A percentile compares a stretch with the other conserved stretches of the same genome.
phyloP scores from a whole-genome alignment of 106 monocot genomes.

The Narthecium ossifragum region DNA sequence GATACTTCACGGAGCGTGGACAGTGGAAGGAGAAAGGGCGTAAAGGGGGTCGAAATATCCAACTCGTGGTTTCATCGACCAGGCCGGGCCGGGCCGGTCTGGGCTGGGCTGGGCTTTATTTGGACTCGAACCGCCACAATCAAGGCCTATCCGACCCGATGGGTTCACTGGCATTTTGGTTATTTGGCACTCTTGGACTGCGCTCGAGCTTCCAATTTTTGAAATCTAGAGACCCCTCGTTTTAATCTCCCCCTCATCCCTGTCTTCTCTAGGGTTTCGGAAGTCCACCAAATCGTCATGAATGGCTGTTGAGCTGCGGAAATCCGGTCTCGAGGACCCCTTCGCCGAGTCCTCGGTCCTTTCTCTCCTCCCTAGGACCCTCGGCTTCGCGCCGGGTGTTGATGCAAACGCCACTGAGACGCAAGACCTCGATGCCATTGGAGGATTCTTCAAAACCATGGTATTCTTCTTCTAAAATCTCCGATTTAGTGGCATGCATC shows the following conservation, averaged over 20 bases:
- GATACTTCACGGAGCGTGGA: neutral
- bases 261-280: neutral
- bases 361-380: slow-evolving; percentile 30
- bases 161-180: no score
- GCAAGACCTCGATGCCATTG: slow-evolving; percentile 10
- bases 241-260: neutral
- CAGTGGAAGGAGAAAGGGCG: neutral
- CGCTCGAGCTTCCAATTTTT: neutral
- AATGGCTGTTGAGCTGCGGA: slow-evolving; percentile 12
- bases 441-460: slow-evolving; percentile 21
- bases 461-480: neutral
- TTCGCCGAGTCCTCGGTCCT: slow-evolving; percentile 10
- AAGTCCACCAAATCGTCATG: slow-evolving; percentile 3
- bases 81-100: no score
- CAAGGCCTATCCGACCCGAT: no score
- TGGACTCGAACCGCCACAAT: no score
- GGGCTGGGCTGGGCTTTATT: no score
- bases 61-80: neutral
- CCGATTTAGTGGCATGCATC: neutral
- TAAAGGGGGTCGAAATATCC: neutral
- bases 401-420: neutral
- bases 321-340: slow-evolving; percentile 14
- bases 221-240: neutral
- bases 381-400: neutral
- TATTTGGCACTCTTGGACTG: no score